phyloP scores from a whole-genome alignment of 1,284 basidiomycete species.

The Puccinia coronata region DNA sequence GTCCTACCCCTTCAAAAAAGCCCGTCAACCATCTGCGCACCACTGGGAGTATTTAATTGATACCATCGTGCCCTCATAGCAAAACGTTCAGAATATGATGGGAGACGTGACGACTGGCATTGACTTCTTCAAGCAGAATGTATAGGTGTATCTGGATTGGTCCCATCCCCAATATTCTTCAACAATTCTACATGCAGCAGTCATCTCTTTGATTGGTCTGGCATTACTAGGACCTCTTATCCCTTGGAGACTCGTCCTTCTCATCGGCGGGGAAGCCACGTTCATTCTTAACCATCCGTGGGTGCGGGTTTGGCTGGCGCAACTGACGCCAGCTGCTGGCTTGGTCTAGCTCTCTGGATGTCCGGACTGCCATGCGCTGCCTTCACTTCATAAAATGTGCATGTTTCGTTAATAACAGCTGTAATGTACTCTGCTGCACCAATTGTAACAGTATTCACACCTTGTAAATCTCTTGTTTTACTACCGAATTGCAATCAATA shows the following conservation, averaged over 20 bases:
- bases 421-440: no score
- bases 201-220: slow-evolving; percentile 55
- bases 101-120: slow-evolving; percentile 25
- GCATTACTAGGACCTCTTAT: no score
- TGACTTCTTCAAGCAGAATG: slow-evolving; percentile 56
- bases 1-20: neutral
- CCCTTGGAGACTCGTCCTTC: no score
- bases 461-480: no score
- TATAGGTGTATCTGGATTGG: slow-evolving; percentile 58
- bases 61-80: neutral
- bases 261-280: no score
- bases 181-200: slow-evolving; percentile 55
- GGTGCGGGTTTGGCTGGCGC: neutral
- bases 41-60: neutral
- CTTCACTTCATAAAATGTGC: no score
- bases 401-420: no score
- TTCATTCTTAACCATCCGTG: no score
- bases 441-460: no score
- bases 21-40: neutral
- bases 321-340: neutral
- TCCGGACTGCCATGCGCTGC: neutral
- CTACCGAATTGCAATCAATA: no score
- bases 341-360: slow-evolving; percentile 1
- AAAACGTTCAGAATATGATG: slow-evolving; percentile 50
- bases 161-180: no score